Conservation (phyloP, 331 rosid species). For the Dryas integrifolia region DNA sequence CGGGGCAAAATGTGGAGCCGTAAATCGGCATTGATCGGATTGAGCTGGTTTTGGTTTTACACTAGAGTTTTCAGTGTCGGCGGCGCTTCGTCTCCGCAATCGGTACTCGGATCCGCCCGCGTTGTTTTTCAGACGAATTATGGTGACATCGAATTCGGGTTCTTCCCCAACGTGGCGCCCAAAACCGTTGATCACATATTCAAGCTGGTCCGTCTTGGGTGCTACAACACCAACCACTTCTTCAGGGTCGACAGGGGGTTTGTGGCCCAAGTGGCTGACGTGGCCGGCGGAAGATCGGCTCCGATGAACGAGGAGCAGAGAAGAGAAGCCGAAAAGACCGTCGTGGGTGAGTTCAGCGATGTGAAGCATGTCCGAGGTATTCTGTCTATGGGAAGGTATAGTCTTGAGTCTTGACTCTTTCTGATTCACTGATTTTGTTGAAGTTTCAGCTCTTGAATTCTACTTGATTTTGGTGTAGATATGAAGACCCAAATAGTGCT, state of each 20-base stretch:
- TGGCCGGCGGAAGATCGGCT: constrained; percentile 64
- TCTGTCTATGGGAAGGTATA: constrained; percentile 96
- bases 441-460: not conserved
- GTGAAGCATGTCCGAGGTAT: constrained; percentile 92
- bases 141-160: constrained; percentile 97
- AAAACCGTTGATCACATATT: constrained; percentile 89
- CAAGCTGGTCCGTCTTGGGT: constrained; percentile 86
- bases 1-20: constrained; percentile 19
- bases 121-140: constrained; percentile 89
- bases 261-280: constrained; percentile 97
- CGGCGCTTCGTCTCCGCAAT: constrained; percentile 36
- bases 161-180: constrained; percentile 86
- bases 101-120: constrained; percentile 66
- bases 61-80: constrained; percentile 12
- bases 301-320: constrained; percentile 84
- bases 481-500: constrained; percentile 79
- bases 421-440: not conserved
- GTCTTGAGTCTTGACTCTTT: not conserved
- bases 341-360: constrained; percentile 79
- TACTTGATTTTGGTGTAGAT: constrained; percentile 31
- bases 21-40: constrained; percentile 21
- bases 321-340: constrained; percentile 59
- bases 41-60: constrained; percentile 27
- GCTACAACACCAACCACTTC: constrained; percentile 85
- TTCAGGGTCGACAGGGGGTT: constrained; percentile 98